Evolutionary conservation across 2,329 filamentous ascomycete genomes (phyloP), one percentile per base, ranked within the genome.

Genomic region (Botrytis tulipae): DNA sequence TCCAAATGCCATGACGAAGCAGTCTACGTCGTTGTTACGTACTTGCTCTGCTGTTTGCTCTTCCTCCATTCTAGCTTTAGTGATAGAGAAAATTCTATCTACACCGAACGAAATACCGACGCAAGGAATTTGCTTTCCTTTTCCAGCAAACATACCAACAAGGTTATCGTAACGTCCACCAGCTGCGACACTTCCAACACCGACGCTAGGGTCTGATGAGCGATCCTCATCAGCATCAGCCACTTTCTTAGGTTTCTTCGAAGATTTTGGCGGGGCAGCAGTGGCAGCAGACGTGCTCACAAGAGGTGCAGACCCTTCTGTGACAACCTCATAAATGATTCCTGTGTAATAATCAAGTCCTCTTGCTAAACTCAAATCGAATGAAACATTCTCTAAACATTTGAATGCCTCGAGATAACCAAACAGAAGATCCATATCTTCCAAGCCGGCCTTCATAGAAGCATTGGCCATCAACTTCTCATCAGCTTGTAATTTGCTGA

Each of bases 1-100:
- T 71, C 94, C 95, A 80, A 98, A 94, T 0, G 94, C 94, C 94
- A 98, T 98, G 80, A 98, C 92, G 83, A 90, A 98, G 63, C 95
- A 94, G 80, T 98, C 95, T 4, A 95, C 91, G 78, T 96, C 92
- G 80, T 91, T 94, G 76, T 87, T 86, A 76, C 92, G 86, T 70
- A 90, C 84, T 44, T 83, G 78, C 32, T 86, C 83, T n/a, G 83
- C 82, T 72, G 84, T 87, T 79, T 88, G 86, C 73, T 89, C 88
- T 73, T 87, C 88, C 75, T 89, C 89, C 81, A 93, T 87, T 67
- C 91, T 87, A 20, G 93, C 91, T 82, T 97, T 95, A 76, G 92
- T 93, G 80, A 98, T 95, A 78, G 92, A 94, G 84, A 97, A 97
- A 80, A 98, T 98, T 78, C 95, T 91, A 83, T 98, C 95, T 67